Conservation (phyloP, 2,329 filamentous ascomycete species). For the Trematosphaeria pertusa region DNA sequence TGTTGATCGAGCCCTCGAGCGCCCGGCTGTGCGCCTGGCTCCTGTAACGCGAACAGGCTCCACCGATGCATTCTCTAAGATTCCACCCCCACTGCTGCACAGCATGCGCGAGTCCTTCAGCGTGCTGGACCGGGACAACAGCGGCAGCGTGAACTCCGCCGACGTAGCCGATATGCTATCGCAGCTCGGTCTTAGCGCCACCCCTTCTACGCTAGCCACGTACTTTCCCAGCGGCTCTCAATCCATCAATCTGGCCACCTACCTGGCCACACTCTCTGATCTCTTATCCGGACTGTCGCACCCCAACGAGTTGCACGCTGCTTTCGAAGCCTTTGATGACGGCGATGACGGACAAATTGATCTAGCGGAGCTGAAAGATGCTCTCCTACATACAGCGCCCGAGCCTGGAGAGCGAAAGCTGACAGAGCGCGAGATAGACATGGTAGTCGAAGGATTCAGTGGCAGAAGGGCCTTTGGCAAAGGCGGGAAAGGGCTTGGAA, state of each 20-base stretch:
- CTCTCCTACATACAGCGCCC: slow-evolving; percentile 80
- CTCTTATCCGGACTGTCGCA: slow-evolving; percentile 78
- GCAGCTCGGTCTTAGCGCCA: slow-evolving; percentile 82
- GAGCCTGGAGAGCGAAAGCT: slow-evolving; percentile 57
- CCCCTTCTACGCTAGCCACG: slow-evolving; percentile 71
- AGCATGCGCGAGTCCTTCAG: slow-evolving; percentile 92
- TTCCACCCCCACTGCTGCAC: slow-evolving; percentile 83
- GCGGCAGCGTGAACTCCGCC: slow-evolving; percentile 80
- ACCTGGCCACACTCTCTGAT: slow-evolving; percentile 81
- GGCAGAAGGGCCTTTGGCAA: slow-evolving; percentile 83
- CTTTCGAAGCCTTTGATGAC: slow-evolving; percentile 94
- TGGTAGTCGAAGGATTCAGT: slow-evolving; percentile 85
- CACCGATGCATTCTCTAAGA: slow-evolving; percentile 63
- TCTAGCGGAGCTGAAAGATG: slow-evolving; percentile 79
- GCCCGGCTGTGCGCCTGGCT: slow-evolving; percentile 30
- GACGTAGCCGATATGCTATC: slow-evolving; percentile 87
- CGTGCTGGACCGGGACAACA: slow-evolving; percentile 87
- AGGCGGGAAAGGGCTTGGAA: slow-evolving; percentile 54
- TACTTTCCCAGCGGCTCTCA: slow-evolving; percentile 81
- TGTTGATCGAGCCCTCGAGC: slow-evolving; percentile 27
- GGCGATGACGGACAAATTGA: slow-evolving; percentile 95
- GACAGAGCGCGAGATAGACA: slow-evolving; percentile 73
- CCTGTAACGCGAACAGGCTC: slow-evolving; percentile 32
- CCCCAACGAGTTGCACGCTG: slow-evolving; percentile 80
- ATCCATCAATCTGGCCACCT: slow-evolving; percentile 82